A percentile compares a stretch with the other conserved stretches of the same genome.
Evolutionary conservation across 768 basidiomycete genomes (phyloP).

Genomic region (Strobilomyces echinocephalus): DNA sequence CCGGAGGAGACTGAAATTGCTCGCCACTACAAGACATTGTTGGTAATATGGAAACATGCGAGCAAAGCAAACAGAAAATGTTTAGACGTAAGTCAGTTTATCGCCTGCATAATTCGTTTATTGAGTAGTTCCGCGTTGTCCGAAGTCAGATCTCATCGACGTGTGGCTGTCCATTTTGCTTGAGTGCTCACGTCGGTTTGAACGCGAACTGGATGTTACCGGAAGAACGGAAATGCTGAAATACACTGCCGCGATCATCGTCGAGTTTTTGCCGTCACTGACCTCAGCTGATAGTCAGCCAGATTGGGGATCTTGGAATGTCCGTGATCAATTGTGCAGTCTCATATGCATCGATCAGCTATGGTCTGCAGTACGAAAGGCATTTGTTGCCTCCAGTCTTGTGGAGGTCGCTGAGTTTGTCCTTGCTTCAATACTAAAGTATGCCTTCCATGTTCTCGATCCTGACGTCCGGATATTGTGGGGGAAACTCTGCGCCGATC

Average conservation of each 20-base stretch:
- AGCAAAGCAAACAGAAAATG: constrained; percentile 13
- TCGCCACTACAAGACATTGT: constrained; percentile 35
- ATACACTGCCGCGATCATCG: constrained; percentile 33
- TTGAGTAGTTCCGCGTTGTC: constrained; percentile 2
- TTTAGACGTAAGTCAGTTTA: constrained; percentile 23
- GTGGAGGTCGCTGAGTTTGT: constrained; percentile 42
- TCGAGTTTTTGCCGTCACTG: constrained; percentile 30
- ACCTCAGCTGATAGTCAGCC: constrained; percentile 3
- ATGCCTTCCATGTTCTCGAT: constrained; percentile 38
- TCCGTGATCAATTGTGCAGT: constrained; percentile 32
- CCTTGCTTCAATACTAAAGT: constrained; percentile 42
- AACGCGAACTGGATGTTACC: constrained; percentile 35
- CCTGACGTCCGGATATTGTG: constrained; percentile 39
- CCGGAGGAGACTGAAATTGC: constrained; percentile 38
- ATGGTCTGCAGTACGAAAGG: constrained; percentile 49
- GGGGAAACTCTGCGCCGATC: constrained; percentile 44
- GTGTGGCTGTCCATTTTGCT: constrained; percentile 59
- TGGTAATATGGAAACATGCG: constrained; percentile 36
- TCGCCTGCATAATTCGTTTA: background rate
- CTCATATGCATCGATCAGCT: constrained; percentile 42
- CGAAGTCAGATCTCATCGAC: constrained; percentile 37
- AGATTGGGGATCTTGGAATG: constrained; percentile 19
- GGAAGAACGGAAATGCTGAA: constrained; percentile 32
- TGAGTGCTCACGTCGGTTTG: constrained; percentile 40
- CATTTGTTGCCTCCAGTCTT: constrained; percentile 41